Conservation (phyloP, 495 filamentous ascomycete species). For the Zalerion maritima region DNA sequence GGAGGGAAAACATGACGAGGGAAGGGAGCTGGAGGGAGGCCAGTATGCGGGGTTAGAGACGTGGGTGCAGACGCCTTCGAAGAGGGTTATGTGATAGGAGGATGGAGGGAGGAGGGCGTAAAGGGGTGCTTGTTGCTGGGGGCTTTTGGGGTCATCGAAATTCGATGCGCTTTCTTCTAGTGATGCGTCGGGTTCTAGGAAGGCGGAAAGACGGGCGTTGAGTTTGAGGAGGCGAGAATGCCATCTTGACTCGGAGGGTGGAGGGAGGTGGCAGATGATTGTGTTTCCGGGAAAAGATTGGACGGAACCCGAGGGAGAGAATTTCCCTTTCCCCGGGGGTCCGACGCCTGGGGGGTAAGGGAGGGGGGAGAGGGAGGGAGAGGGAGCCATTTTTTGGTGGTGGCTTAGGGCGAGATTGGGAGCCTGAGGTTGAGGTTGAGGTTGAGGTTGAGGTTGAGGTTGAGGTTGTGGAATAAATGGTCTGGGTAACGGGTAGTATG, state of each 20-base stretch:
- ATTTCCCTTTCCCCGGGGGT: too few relatives aligned
- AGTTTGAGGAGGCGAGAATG: too few relatives aligned
- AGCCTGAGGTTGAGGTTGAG: too few relatives aligned
- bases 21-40: too few relatives aligned
- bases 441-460: too few relatives aligned
- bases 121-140: slow-evolving; percentile 1
- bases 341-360: too few relatives aligned
- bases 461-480: too few relatives aligned
- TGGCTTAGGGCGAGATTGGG: too few relatives aligned
- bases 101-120: slow-evolving; percentile 10
- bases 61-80: slow-evolving; percentile 13
- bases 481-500: too few relatives aligned
- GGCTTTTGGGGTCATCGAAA: slow-evolving; percentile 2
- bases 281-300: slow-evolving; percentile 15
- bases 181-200: slow-evolving; percentile 8
- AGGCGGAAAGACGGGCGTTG: slow-evolving; percentile 8
- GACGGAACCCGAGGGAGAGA: slow-evolving; percentile 9
- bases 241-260: not conserved
- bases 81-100: slow-evolving; percentile 15
- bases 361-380: too few relatives aligned
- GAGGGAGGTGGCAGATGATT: slow-evolving; percentile 11
- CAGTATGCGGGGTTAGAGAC: slow-evolving; percentile 8
- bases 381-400: too few relatives aligned
- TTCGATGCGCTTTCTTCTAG: slow-evolving; percentile 2
- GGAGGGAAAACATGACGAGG: too few relatives aligned